Conservation (phyloP, 176 grass and related monocot species). For the Rhynchospora tenuis region DNA sequence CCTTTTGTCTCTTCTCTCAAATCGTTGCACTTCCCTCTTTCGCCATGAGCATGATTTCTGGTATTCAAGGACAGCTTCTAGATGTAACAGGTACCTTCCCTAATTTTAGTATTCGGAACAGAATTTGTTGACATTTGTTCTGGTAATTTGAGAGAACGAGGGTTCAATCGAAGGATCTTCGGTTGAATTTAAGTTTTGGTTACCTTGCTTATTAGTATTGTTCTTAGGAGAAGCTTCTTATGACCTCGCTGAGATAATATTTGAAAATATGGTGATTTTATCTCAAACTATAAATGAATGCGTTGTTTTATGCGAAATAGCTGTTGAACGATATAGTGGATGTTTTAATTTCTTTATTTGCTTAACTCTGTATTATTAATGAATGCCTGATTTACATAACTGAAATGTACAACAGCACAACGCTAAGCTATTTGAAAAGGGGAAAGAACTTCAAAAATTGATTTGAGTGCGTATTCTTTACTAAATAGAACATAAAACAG, state of each 20-base stretch:
- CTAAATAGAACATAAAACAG: background rate
- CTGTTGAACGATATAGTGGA: no score
- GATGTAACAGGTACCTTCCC: slow-evolving; percentile 55
- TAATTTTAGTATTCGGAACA: background rate
- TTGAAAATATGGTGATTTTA: background rate
- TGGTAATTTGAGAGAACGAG: background rate
- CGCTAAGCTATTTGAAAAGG: background rate
- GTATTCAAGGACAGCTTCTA: slow-evolving; percentile 63
- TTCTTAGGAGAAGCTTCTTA: background rate
- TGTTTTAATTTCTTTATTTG: background rate
- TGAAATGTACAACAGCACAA: background rate
- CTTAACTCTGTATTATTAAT: background rate
- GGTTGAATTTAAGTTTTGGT: background rate
- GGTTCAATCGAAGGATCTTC: background rate
- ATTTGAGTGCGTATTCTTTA: background rate
- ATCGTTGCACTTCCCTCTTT: background rate
- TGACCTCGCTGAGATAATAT: background rate
- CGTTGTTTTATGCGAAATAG: background rate
- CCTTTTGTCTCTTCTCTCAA: background rate
- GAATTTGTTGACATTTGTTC: background rate
- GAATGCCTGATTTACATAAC: background rate
- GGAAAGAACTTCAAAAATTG: background rate
- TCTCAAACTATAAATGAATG: background rate
- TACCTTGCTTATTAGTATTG: background rate
- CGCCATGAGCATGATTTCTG: slow-evolving; percentile 9